Percentiles rank a stretch among this genome's conserved stretches.
phyloP scores from a whole-genome alignment of 768 basidiomycete species.

The Floccularia luteovirens region DNA sequence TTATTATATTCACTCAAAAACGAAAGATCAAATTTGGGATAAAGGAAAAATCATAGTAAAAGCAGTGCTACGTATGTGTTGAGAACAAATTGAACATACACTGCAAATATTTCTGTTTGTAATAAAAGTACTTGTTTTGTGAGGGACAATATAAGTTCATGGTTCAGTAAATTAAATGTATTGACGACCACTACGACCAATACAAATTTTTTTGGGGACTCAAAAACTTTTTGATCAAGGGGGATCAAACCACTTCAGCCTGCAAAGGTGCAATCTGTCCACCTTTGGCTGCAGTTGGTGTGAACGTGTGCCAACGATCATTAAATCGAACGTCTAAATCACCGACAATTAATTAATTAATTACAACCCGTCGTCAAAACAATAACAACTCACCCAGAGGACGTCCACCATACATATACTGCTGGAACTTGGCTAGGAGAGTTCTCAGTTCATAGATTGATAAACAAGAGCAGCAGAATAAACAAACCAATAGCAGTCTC shows the following conservation, averaged over 20 bases:
- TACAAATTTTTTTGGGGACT: too few species aligned
- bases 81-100: too few species aligned
- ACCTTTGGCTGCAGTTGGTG: constrained; percentile 84
- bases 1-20: too few species aligned
- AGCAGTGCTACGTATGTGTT: too few species aligned
- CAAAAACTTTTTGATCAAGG: too few species aligned
- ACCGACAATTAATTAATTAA: constrained; percentile 2
- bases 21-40: too few species aligned
- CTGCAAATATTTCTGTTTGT: too few species aligned
- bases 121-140: too few species aligned
- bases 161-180: background rate
- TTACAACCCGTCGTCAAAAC: constrained; percentile 1
- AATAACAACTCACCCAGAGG: constrained; percentile 55
- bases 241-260: constrained; percentile 37
- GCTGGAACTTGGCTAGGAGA: constrained; percentile 78
- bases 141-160: too few species aligned
- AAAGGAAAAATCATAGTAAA: too few species aligned
- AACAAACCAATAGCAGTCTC: constrained; percentile 84
- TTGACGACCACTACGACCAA: background rate
- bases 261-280: constrained; percentile 66
- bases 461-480: background rate
- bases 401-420: constrained; percentile 91
- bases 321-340: constrained; percentile 84
- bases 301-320: constrained; percentile 92
- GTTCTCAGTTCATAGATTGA: constrained; percentile 1